Percentiles rank a stretch among this genome's conserved stretches.
Evolutionary conservation across 768 basidiomycete genomes (phyloP).

Genomic region (Amanita rubescens): DNA sequence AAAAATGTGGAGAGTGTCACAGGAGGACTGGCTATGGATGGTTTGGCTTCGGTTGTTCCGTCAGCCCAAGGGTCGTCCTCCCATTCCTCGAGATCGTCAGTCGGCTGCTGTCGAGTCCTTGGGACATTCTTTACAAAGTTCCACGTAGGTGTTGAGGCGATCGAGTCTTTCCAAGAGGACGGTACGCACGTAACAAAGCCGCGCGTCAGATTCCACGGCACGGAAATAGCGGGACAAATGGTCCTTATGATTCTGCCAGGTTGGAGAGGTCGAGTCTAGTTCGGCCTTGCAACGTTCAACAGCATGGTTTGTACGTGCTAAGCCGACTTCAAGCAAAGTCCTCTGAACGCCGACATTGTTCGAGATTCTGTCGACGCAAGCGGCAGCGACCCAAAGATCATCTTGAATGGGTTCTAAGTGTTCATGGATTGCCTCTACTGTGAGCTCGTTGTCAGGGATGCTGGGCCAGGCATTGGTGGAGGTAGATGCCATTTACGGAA

Average conservation of each 20-base stretch:
- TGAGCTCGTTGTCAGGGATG: conserved; percentile 52
- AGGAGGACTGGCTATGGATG: conserved; percentile 24
- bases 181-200: conserved; percentile 56
- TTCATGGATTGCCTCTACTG: conserved; percentile 37
- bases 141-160: conserved; percentile 63
- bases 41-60: conserved; percentile 16
- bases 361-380: conserved; percentile 62
- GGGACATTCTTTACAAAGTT: conserved; percentile 43
- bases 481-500: conserved; percentile 29
- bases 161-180: conserved; percentile 65
- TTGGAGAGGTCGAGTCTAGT: conserved; percentile 12
- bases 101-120: conserved; percentile 34
- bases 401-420: conserved; percentile 47
- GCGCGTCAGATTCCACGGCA: conserved; percentile 50
- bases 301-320: conserved; percentile 48
- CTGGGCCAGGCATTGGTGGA: conserved; percentile 43
- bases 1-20: conserved; percentile 63
- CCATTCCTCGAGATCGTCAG: conserved; percentile 58
- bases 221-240: conserved; percentile 48
- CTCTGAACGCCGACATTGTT: conserved; percentile 48
- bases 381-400: conserved; percentile 74
- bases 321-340: conserved; percentile 53
- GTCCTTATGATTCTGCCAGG: conserved; percentile 13
- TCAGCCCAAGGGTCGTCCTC: conserved; percentile 78
- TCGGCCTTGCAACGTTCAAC: conserved; percentile 39